These are phyloP conservation scores for Haematococcus lacustris DNA, from an alignment of 139 green algal species.

Conservation along the genomic window DNA sequence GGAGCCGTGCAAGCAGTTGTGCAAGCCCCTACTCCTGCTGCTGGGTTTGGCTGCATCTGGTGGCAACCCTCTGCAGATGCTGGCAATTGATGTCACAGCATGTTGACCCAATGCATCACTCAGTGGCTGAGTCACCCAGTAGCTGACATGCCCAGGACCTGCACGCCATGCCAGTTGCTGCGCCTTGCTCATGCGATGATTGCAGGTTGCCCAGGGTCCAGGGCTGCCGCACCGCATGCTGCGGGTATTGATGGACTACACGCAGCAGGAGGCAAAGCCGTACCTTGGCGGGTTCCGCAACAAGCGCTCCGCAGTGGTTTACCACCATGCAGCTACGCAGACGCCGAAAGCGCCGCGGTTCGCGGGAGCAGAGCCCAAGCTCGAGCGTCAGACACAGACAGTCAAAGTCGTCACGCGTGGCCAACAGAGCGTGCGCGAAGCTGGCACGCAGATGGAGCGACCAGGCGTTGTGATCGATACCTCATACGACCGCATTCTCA, in stretches of 20 bases:
- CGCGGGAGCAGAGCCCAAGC: slow-evolving; percentile 31
- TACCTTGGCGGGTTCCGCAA: slow-evolving; percentile 67
- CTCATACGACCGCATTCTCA: slow-evolving; percentile 38
- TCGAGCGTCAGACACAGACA: slow-evolving; percentile 62
- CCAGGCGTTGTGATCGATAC: slow-evolving; percentile 54
- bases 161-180: neutral
- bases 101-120: neutral
- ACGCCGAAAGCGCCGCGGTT: slow-evolving; percentile 43
- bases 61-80: too few species aligned
- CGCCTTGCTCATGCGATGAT: neutral
- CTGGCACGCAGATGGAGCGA: slow-evolving; percentile 66
- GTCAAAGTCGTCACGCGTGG: slow-evolving; percentile 19
- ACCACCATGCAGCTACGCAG: slow-evolving; percentile 57
- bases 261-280: slow-evolving; percentile 35
- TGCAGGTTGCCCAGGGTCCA: slow-evolving; percentile 46
- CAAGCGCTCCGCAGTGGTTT: slow-evolving; percentile 49
- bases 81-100: neutral
- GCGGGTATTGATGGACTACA: slow-evolving; percentile 47
- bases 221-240: slow-evolving; percentile 37
- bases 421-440: slow-evolving; percentile 55
- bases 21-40: too few species aligned
- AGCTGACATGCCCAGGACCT: too few species aligned
- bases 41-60: too few species aligned
- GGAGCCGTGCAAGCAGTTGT: too few species aligned
- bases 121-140: neutral